Conservation (phyloP, 805 yeast species). For the Ogataea polymorpha region DNA sequence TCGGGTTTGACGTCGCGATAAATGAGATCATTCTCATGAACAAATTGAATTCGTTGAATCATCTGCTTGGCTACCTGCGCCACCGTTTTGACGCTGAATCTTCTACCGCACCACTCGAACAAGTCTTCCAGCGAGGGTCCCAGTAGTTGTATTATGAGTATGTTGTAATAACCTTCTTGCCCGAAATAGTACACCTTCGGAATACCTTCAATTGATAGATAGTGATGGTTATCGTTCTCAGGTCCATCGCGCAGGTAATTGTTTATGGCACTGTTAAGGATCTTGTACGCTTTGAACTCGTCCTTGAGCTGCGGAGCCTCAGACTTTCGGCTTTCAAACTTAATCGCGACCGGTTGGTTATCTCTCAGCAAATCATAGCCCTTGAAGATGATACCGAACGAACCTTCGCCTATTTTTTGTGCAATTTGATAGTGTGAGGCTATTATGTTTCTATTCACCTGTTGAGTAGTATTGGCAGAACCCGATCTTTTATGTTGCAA, state of each 20-base stretch:
- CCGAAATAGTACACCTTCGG: slow-evolving; percentile 86
- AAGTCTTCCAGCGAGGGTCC: slow-evolving; percentile 85
- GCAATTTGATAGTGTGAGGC: slow-evolving; percentile 76
- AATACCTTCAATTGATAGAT: slow-evolving; percentile 48
- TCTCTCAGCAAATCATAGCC: slow-evolving; percentile 71
- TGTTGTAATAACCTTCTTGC: slow-evolving; percentile 79
- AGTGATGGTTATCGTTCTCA: slow-evolving; percentile 23
- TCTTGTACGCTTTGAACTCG: slow-evolving; percentile 75
- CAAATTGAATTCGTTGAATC: slow-evolving; percentile 68
- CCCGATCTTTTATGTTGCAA: slow-evolving; percentile 17
- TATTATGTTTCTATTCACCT: slow-evolving; percentile 31
- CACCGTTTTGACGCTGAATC: slow-evolving; percentile 67
- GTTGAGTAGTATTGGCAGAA: slow-evolving; percentile 20
- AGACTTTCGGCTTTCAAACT: slow-evolving; percentile 75
- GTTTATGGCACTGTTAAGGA: slow-evolving; percentile 52
- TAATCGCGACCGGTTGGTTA: slow-evolving; percentile 63
- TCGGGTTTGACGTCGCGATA: slow-evolving; percentile 85
- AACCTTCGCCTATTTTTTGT: slow-evolving; percentile 83
- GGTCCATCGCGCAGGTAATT: slow-evolving; percentile 27
- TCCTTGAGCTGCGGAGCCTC: slow-evolving; percentile 84
- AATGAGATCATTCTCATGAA: slow-evolving; percentile 73
- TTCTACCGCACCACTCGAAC: slow-evolving; percentile 85
- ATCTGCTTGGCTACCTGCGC: slow-evolving; percentile 74
- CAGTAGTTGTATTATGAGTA: slow-evolving; percentile 69
- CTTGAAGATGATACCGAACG: slow-evolving; percentile 81